These are phyloP conservation scores for Colletotrichum incanum DNA, from an alignment of 2,329 filamentous ascomycete genomes.

Conservation along the genomic window DNA sequence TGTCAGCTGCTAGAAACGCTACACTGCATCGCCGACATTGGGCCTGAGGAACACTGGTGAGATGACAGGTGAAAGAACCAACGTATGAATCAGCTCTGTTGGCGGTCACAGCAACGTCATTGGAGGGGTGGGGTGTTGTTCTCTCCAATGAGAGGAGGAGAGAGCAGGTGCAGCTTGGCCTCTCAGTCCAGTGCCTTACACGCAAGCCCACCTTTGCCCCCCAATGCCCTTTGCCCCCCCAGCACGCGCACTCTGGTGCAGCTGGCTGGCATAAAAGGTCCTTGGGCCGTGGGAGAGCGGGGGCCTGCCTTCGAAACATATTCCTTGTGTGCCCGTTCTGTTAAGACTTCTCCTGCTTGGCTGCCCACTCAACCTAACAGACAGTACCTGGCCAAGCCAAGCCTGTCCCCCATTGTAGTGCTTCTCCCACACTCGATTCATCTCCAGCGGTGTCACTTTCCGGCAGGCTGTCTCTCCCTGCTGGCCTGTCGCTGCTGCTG, in stretches of 20 bases:
- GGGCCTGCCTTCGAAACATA: conserved; percentile 8
- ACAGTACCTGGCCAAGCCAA: not conserved
- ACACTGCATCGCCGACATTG: not conserved
- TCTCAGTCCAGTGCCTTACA: not conserved
- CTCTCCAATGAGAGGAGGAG: conserved; percentile 21
- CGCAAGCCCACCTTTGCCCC: not conserved
- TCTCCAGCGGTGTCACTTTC: not conserved
- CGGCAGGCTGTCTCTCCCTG: not conserved
- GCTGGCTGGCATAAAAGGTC: conserved; percentile 30
- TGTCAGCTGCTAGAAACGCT: conserved; percentile 9
- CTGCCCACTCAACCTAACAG: not conserved
- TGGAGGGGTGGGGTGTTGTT: conserved; percentile 31
- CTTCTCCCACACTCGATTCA: conserved; percentile 27
- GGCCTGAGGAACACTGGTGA: conserved; percentile 6
- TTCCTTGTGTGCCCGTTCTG: conserved; percentile 6
- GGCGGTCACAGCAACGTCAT: conserved; percentile 42
- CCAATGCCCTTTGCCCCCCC: not conserved
- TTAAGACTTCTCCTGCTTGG: not conserved
- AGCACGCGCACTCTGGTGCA: conserved; percentile 4
- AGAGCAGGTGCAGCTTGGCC: conserved; percentile 2
- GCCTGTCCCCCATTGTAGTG: conserved; percentile 17
- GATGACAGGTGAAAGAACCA: conserved; percentile 16
- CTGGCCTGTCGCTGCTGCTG: conserved; percentile 15
- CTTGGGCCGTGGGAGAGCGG: conserved; percentile 21
- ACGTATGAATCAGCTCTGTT: conserved; percentile 17